Conservation (phyloP, 176 grass and related monocot genomes). For the Pontederia paniculata region DNA sequence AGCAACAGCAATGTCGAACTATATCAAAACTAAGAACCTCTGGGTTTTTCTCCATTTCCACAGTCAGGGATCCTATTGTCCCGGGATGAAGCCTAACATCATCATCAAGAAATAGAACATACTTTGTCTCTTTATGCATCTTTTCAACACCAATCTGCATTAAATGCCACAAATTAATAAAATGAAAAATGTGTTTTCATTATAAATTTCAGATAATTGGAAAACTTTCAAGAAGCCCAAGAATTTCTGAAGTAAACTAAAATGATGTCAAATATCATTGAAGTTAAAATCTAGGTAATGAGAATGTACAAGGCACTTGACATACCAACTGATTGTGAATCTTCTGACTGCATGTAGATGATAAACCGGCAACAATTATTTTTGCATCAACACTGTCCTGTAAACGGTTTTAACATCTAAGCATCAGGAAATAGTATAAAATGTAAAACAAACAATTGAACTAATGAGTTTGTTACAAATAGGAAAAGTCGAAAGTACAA, state of each 20-base stretch:
- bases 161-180: not conserved
- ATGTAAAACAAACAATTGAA: not conserved
- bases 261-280: no score
- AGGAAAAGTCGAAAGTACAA: no score
- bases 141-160: slow-evolving; percentile 83
- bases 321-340: slow-evolving; percentile 99
- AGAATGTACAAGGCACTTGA: slow-evolving; percentile 17
- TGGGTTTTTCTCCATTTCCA: slow-evolving; percentile 94
- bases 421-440: not conserved
- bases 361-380: slow-evolving; percentile 86
- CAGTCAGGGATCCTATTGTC: slow-evolving; percentile 81
- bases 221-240: no score
- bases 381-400: slow-evolving; percentile 89
- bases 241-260: no score
- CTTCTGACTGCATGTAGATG: slow-evolving; percentile 98
- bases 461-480: no score
- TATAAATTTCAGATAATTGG: no score
- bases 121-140: slow-evolving; percentile 96
- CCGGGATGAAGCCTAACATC: slow-evolving; percentile 96
- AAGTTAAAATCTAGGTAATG: no score
- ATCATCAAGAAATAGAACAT: slow-evolving; percentile 95
- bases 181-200: no score
- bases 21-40: slow-evolving; percentile 49
- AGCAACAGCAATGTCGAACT: not conserved
- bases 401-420: slow-evolving; percentile 25